phyloP scores from a whole-genome alignment of 148 eudicot species.

The Dianthus caryophyllus region DNA sequence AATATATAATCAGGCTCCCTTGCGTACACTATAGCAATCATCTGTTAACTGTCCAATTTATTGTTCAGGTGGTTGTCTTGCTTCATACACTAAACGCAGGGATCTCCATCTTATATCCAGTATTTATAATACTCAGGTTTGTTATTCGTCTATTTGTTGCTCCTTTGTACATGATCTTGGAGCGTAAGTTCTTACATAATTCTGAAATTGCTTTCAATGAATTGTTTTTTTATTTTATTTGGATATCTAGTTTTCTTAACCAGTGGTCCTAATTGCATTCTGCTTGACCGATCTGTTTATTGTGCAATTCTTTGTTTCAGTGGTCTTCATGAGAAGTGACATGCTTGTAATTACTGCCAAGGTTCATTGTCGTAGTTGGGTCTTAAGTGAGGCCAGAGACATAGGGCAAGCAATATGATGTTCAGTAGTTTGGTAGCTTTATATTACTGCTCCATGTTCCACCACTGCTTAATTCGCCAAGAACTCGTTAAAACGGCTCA shows the following conservation, averaged over 20 bases:
- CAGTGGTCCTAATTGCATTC: too few species aligned
- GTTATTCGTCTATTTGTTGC: conserved; percentile 20
- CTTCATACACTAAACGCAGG: conserved; percentile 64
- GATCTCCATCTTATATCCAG: conserved; percentile 63
- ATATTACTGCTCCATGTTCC: too few species aligned
- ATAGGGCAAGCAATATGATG: too few species aligned
- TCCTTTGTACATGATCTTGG: conserved; percentile 2
- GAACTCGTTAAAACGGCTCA: too few species aligned
- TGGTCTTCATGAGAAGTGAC: too few species aligned
- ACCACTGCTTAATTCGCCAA: too few species aligned
- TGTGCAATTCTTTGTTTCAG: too few species aligned
- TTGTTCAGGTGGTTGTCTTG: conserved; percentile 59
- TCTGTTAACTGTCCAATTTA: conserved; percentile 9
- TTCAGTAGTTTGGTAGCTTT: too few species aligned
- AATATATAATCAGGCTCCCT: not conserved
- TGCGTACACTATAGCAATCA: not conserved
- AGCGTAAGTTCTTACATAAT: not conserved
- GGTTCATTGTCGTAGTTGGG: too few species aligned
- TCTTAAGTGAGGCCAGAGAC: too few species aligned
- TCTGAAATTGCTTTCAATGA: not conserved
- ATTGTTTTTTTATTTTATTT: not conserved
- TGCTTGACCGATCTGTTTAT: too few species aligned
- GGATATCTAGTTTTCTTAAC: not conserved
- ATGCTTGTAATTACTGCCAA: too few species aligned
- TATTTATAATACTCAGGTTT: conserved; percentile 82